Percentiles rank a stretch among this genome's conserved stretches.
Evolutionary conservation across 192 early-diverging fungal species (phyloP).

Genomic region (Umbelopsis vinacea): DNA sequence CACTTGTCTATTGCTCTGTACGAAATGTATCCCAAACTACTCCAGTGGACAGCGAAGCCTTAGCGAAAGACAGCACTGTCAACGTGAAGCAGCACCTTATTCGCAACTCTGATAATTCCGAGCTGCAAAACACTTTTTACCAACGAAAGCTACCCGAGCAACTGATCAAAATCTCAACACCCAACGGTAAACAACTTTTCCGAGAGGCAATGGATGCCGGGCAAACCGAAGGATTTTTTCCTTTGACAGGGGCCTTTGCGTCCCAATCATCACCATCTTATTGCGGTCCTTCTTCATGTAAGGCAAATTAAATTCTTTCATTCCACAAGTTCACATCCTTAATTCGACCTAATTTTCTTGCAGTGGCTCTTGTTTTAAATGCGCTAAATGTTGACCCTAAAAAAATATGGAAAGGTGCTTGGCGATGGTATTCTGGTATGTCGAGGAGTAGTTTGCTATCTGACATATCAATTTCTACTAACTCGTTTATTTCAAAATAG

Average conservation of each 20-base stretch:
- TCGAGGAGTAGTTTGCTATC: background rate
- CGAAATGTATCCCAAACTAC: background rate
- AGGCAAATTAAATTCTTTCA: background rate
- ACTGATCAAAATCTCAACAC: conserved; percentile 80
- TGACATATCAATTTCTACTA: background rate
- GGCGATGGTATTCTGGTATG: conserved; percentile 76
- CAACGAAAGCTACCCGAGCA: conserved; percentile 64
- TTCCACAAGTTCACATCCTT: no score
- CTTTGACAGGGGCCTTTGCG: conserved; percentile 86
- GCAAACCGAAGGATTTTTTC: conserved; percentile 85
- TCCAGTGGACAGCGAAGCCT: background rate
- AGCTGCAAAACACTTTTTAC: conserved; percentile 39
- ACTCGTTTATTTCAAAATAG: conserved; percentile 37
- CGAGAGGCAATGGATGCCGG: conserved; percentile 75
- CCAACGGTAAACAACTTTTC: conserved; percentile 78
- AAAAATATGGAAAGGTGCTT: conserved; percentile 90
- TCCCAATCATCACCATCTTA: conserved; percentile 89
- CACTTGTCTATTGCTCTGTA: background rate
- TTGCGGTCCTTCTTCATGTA: conserved; percentile 84
- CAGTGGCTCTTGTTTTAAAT: conserved; percentile 91
- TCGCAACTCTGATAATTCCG: background rate
- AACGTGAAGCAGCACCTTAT: background rate
- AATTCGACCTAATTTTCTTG: background rate
- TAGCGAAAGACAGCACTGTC: background rate
- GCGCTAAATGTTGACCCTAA: conserved; percentile 90